These are phyloP conservation scores for Austroboletus rostrupii DNA, from an alignment of 1,284 basidiomycete genomes.

Conservation along the genomic window DNA sequence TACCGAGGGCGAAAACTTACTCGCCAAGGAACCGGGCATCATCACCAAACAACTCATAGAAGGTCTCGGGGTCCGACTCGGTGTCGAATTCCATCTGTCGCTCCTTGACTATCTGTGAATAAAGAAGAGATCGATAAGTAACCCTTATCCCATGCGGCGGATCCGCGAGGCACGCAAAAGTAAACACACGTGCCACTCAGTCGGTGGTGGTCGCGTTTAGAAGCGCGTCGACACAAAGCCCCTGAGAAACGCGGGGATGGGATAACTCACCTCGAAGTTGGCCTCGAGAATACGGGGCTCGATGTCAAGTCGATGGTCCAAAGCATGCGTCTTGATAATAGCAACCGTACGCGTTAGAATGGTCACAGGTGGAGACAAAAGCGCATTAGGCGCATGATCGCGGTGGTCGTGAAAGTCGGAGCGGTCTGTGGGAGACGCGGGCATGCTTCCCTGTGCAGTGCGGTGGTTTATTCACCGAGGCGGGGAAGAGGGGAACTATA, in stretches of 20 bases:
- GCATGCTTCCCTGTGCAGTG: slow-evolving; percentile 14
- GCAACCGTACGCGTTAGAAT: slow-evolving; percentile 62
- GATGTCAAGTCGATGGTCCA: slow-evolving; percentile 67
- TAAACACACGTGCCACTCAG: slow-evolving; percentile 10
- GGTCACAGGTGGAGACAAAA: slow-evolving; percentile 13
- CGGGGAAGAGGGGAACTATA: slow-evolving; percentile 16
- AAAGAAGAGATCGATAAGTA: slow-evolving; percentile 6
- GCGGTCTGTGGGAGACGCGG: slow-evolving; percentile 15
- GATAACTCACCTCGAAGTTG: slow-evolving; percentile 64
- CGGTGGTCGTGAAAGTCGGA: slow-evolving; percentile 13
- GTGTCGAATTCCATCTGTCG: slow-evolving; percentile 79
- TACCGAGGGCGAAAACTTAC: slow-evolving; percentile 42
- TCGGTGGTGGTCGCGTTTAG: slow-evolving; percentile 2
- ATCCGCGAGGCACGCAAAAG: slow-evolving; percentile 15
- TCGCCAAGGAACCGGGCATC: slow-evolving; percentile 69
- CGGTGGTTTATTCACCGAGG: not conserved
- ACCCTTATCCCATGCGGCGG: slow-evolving; percentile 1
- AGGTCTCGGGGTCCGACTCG: slow-evolving; percentile 70
- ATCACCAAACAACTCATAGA: slow-evolving; percentile 72
- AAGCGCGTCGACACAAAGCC: not conserved
- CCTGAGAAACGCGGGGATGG: slow-evolving; percentile 5
- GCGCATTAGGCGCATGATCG: slow-evolving; percentile 3
- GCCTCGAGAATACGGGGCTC: slow-evolving; percentile 71
- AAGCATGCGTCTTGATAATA: slow-evolving; percentile 74
- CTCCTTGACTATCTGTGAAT: slow-evolving; percentile 69